phyloP scores from a whole-genome alignment of 2,329 filamentous ascomycete species.

The Epichloe coenophiala region DNA sequence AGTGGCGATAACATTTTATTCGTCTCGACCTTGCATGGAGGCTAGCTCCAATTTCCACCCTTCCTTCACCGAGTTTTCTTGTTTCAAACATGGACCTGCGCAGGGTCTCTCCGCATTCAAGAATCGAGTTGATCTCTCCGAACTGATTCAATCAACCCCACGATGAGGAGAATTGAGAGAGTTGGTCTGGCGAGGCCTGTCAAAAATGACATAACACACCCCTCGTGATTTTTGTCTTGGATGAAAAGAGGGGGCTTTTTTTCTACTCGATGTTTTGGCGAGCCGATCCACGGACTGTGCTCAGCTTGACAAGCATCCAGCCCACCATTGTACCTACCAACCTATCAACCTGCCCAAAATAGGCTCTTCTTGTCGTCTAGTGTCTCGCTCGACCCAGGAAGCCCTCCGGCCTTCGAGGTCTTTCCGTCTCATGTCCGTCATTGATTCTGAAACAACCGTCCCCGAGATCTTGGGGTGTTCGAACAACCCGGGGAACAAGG shows the following conservation, averaged over 20 bases:
- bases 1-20: constrained; percentile 80
- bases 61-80: background rate
- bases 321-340: background rate
- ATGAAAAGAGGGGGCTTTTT: no score
- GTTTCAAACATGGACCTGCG: background rate
- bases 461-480: background rate
- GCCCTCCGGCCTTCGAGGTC: background rate
- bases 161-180: background rate
- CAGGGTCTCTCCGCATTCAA: background rate
- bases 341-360: background rate
- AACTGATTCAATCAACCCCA: background rate
- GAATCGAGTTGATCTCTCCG: background rate
- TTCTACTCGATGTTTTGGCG: background rate
- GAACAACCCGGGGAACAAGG: no score
- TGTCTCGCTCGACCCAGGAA: background rate
- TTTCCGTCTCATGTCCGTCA: background rate
- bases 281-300: background rate
- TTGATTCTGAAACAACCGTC: background rate
- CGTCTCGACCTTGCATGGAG: constrained; percentile 90
- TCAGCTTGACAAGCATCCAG: background rate
- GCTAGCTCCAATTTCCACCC: constrained; percentile 32
- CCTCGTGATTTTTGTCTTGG: background rate
- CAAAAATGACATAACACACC: background rate
- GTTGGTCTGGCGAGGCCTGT: background rate
- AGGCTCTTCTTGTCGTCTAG: background rate